These are phyloP conservation scores for Musa troglodytarum DNA, from an alignment of 176 grass and related monocot genomes.

Conservation along the genomic window DNA sequence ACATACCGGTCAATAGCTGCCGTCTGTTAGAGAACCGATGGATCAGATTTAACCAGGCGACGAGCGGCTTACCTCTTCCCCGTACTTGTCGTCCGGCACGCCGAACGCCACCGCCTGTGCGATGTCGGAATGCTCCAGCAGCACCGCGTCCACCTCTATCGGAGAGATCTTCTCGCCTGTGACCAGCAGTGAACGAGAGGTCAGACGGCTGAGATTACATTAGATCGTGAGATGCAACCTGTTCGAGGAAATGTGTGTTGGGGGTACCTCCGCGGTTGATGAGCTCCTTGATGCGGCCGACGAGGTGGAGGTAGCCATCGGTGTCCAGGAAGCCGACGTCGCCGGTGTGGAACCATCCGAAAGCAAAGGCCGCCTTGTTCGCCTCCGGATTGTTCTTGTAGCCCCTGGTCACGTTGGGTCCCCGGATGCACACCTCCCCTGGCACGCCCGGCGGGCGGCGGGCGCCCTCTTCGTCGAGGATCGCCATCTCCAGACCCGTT, in stretches of 20 bases:
- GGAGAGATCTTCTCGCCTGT: constrained; percentile 94
- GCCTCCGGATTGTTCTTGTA: constrained; percentile 58
- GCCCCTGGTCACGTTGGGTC: constrained; percentile 55
- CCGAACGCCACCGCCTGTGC: constrained; percentile 78
- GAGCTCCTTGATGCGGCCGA: constrained; percentile 93
- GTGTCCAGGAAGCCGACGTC: constrained; percentile 64
- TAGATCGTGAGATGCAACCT: background rate
- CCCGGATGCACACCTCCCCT: constrained; percentile 85
- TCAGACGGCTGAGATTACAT: background rate
- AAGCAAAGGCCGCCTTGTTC: constrained; percentile 53
- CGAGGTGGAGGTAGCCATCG: constrained; percentile 50
- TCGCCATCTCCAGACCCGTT: constrained; percentile 58
- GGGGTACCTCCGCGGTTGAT: constrained; percentile 72
- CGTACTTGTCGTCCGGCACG: constrained; percentile 75
- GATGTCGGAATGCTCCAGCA: constrained; percentile 52
- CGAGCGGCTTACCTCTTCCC: constrained; percentile 47
- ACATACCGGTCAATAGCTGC: too few species aligned
- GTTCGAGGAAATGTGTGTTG: background rate
- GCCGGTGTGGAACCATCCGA: constrained; percentile 95
- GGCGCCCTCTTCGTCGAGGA: constrained; percentile 45
- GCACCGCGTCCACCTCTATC: constrained; percentile 87
- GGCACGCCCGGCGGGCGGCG: background rate
- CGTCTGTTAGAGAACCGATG: background rate
- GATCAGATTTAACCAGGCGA: background rate
- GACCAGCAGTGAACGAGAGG: background rate